phyloP scores from a whole-genome alignment of 306 rosid genomes.

The Quercus ilex region DNA sequence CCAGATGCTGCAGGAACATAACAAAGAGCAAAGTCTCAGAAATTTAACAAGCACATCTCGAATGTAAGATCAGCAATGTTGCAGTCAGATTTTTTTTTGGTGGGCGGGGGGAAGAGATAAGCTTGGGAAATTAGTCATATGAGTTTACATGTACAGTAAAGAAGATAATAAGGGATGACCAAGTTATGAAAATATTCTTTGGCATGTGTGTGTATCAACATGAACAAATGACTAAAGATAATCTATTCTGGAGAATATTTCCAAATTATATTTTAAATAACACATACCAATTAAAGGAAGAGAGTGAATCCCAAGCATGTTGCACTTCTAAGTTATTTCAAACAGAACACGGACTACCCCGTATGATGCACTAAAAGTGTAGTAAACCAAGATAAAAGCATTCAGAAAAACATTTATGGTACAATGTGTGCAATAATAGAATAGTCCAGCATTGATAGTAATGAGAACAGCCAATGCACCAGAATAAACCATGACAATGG shows the following conservation, averaged over 20 bases:
- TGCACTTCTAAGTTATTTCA: not conserved
- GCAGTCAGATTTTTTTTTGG: not conserved
- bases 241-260: no score
- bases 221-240: no score
- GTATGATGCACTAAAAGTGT: not conserved
- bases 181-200: not conserved
- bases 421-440: not conserved
- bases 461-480: not conserved
- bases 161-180: not conserved
- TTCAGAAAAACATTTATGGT: not conserved
- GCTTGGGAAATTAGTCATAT: not conserved
- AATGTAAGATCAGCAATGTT: not conserved
- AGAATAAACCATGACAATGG: not conserved
- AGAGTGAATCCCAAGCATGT: no score
- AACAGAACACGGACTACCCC: not conserved
- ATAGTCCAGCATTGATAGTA: not conserved
- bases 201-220: no score
- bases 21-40: slow-evolving; percentile 26
- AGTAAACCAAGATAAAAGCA: not conserved
- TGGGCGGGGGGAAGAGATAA: not conserved
- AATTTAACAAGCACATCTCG: slow-evolving; percentile 16
- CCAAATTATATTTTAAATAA: no score
- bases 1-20: slow-evolving; percentile 56
- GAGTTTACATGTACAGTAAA: not conserved
- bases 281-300: not conserved